Percentiles rank a stretch among this genome's conserved stretches.
These are phyloP conservation scores for Aspergillus terreus DNA, from an alignment of 2,329 filamentous ascomycete genomes.

Conservation along the genomic window DNA sequence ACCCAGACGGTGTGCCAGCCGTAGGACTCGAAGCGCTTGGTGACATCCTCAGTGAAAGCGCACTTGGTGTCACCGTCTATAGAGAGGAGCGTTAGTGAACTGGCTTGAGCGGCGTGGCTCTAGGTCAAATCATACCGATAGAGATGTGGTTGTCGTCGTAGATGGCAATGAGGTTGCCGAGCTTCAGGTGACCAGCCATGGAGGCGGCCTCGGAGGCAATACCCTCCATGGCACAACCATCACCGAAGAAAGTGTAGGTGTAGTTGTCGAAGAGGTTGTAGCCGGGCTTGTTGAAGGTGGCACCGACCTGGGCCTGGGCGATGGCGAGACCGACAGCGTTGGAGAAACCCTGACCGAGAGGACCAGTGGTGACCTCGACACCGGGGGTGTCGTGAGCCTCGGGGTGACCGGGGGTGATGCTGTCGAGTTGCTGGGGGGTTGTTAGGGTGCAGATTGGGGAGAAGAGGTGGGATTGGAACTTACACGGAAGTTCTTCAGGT, in stretches of 20 bases:
- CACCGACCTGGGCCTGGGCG: conserved; percentile 86
- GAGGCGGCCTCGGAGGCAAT: conserved; percentile 90
- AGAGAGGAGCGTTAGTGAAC: background rate
- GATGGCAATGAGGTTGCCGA: conserved; percentile 94
- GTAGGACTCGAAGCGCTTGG: conserved; percentile 92
- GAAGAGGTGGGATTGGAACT: conserved; percentile 41
- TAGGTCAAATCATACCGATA: conserved; percentile 51
- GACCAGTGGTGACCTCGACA: conserved; percentile 96
- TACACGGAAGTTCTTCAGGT: conserved; percentile 94
- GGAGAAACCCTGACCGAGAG: conserved; percentile 93
- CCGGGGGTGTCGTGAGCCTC: conserved; percentile 95
- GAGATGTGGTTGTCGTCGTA: conserved; percentile 99
- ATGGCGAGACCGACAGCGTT: conserved; percentile 98
- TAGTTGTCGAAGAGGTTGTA: conserved; percentile 92
- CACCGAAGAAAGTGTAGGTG: conserved; percentile 95
- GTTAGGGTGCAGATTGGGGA: conserved; percentile 1
- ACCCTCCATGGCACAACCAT: conserved; percentile 98
- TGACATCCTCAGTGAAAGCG: conserved; percentile 95
- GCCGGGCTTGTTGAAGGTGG: conserved; percentile 92
- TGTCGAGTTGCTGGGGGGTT: conserved; percentile 58
- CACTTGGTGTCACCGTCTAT: conserved; percentile 89
- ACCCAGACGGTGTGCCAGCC: conserved; percentile 91
- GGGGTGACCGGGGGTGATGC: conserved; percentile 92
- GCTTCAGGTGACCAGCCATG: conserved; percentile 90
- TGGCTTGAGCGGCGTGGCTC: background rate